Conservation (phyloP, 2,329 filamentous ascomycete genomes). For the Hirsutella rhossiliensis region DNA sequence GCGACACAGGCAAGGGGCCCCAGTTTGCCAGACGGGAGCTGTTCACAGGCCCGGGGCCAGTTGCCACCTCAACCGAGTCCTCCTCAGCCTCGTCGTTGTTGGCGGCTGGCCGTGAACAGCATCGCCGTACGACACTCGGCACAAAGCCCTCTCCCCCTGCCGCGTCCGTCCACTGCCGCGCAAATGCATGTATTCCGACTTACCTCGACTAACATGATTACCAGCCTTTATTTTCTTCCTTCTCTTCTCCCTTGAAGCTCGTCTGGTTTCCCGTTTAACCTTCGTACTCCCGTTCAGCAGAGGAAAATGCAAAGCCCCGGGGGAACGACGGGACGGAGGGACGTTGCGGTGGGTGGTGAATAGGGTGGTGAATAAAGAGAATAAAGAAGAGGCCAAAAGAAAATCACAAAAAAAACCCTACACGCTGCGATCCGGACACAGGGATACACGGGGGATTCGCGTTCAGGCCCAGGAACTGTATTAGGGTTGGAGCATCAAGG, state of each 20-base stretch:
- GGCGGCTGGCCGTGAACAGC: neutral
- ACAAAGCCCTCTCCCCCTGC: neutral
- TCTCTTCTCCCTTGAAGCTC: constrained; percentile 3
- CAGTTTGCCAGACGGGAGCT: neutral
- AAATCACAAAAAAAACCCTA: constrained; percentile 1
- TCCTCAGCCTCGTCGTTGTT: too few species aligned
- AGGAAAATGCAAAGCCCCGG: too few species aligned
- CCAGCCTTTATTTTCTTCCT: constrained; percentile 9
- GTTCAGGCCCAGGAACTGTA: neutral
- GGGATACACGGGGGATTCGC: neutral
- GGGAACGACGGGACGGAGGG: too few species aligned
- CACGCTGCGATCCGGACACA: constrained; percentile 1
- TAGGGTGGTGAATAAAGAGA: neutral
- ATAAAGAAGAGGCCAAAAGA: neutral
- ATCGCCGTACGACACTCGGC: neutral
- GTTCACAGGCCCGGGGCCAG: neutral
- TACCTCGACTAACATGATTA: constrained; percentile 24
- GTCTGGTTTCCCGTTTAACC: neutral
- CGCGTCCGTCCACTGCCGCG: too few species aligned
- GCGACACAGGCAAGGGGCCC: neutral
- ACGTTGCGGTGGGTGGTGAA: neutral
- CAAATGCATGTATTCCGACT: constrained; percentile 8
- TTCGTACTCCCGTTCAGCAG: too few species aligned
- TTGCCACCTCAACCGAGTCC: neutral
- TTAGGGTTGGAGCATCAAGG: too few species aligned